Base-by-base conservation (phyloP, 192 early-diverging fungal genomes). In the Coemansia sp. region DNA sequence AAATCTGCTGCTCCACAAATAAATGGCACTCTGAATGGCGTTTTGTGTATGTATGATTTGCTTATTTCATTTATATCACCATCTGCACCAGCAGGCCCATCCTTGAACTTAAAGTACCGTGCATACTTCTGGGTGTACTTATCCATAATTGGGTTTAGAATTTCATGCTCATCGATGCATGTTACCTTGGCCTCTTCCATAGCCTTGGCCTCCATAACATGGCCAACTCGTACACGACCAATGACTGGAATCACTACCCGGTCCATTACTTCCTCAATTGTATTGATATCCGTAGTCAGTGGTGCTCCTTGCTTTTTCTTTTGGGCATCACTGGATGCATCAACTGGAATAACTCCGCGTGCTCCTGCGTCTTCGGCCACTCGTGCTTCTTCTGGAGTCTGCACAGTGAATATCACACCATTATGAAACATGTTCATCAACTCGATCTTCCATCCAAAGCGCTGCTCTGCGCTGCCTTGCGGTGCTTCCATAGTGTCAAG, bases 231-330 rank as follows among this genome's bases (percentile, higher is more conserved):
- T 73, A 95, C 94, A 80, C 94, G 95, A 74, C 94, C 97, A 94
- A 99, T 98, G 64, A 98, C 95, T n/a, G 97, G 95, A 80, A 99
- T 97, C 6, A 94, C 93, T 54, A 98, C 95, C 11, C 95, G 92
- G 12, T 71, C 88, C 60, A 89, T 90, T 73, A 99, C 98, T 67
- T 93, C 93, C 71, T 87, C 90, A 84, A 99, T 97, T 89, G 97
- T 94, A 62, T 86, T 77, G 59, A 95, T 95, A 76, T 98, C 95
- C 16, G 95, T 96, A 95, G 98, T 98, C 54, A 95, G 94, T 23
- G 95, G 87, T 45, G 97, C 95, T 44, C 94, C 94, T 68, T 90
- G 94, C 62, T 96, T 85, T 71, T 88, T 91, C 72, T 94, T 88
- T 71, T 96, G 97, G 81, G 98, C 97, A 51, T 95, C 19, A 19